Percentiles rank a stretch among this genome's conserved stretches.
phyloP scores from a whole-genome alignment of 345 rosid genomes.

The Lumnitzera littorea region DNA sequence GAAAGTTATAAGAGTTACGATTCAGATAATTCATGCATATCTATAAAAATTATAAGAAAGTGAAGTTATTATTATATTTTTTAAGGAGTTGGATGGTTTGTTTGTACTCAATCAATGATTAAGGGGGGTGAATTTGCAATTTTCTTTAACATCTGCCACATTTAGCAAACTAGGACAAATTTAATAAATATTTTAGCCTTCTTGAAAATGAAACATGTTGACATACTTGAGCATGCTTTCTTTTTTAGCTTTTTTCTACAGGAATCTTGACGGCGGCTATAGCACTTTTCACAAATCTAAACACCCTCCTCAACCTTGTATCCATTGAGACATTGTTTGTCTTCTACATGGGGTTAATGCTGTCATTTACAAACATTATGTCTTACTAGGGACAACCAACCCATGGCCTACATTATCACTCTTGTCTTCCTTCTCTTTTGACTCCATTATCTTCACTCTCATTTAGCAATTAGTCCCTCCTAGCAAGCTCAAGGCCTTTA shows the following conservation, averaged over 20 bases:
- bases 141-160: no score
- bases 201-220: no score
- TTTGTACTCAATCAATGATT: no score
- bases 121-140: no score
- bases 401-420: slow-evolving; percentile 78
- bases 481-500: slow-evolving; percentile 41
- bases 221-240: not conserved
- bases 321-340: slow-evolving; percentile 91
- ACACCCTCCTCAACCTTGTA: slow-evolving; percentile 66
- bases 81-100: no score
- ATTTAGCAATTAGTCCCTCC: slow-evolving; percentile 53
- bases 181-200: no score
- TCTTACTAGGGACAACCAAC: slow-evolving; percentile 45
- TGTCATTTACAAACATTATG: slow-evolving; percentile 68
- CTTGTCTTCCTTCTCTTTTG: slow-evolving; percentile 46
- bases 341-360: slow-evolving; percentile 95
- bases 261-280: slow-evolving; percentile 80
- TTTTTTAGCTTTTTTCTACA: slow-evolving; percentile 2
- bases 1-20: no score
- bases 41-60: no score
- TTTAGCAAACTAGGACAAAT: no score
- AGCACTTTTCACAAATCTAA: slow-evolving; percentile 71
- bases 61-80: no score
- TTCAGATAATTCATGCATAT: no score
- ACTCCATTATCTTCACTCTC: slow-evolving; percentile 57